Base-by-base conservation (phyloP, 805 yeast species). In the Lachancea nothofagi region DNA sequence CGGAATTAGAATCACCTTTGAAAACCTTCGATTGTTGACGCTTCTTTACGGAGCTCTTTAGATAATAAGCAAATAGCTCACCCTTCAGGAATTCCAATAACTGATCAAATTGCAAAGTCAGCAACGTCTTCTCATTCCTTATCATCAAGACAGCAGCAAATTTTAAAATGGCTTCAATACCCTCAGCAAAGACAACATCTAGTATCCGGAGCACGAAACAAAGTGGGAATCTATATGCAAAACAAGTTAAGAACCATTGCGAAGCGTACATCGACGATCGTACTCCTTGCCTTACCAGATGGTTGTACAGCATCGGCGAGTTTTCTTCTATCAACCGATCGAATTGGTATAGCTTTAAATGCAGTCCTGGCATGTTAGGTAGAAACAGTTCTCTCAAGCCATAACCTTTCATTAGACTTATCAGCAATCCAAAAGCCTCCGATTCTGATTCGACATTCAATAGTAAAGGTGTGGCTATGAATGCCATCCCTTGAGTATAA, bases 401-500 rank as follows among this genome's bases (percentile, higher is more conserved):
- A 59, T 93, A 93, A 30, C 75, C 78, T 50, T 82, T 79, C 97
- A 93, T 89, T 45, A 93, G 68, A 33, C 78, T 78, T 12, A 81
- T 85, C 32, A 90, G 67, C 50, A 89, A 60, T 44, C 93, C 78
- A 63, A 90, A 90, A 3, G 95, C 79, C 58, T 90, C 97, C 33
- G 81, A 71, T 48, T 89, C 96, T 6, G 57, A 44, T 24, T 56
- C 53, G 30, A 87, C 75, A 50, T 85, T 85, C 67, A 89, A 70
- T 32, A 88, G 66, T 34, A 93, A 62, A 2, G 98, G 97, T 5
- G 87, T 87, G 0, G 85, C 76, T 31, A 93, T 77, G 55, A 93
- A 93, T 1, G 95, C 95, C 96, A 93, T 88, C 6, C 98, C 97
- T 62, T 93, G 98, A 2, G 97, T 93, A 55, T 93, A 93, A 0